These are phyloP conservation scores for Penicillium crustosum DNA, from an alignment of 2,329 filamentous ascomycete species.

Conservation along the genomic window DNA sequence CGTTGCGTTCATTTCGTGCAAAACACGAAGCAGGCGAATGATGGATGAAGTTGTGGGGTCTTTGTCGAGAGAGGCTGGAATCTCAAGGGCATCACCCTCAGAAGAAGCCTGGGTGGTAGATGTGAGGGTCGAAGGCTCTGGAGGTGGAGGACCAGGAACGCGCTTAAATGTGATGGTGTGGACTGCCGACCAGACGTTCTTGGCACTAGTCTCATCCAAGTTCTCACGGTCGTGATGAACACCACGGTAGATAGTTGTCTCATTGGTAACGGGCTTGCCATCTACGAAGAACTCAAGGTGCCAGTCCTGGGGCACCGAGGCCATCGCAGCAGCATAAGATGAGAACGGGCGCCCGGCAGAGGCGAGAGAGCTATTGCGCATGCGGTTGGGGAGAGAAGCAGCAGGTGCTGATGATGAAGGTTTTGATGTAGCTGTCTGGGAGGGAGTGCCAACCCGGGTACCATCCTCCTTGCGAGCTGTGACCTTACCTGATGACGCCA, in stretches of 20 bases:
- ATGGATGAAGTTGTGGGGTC: conserved; percentile 85
- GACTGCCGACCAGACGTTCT: conserved; percentile 84
- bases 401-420: conserved; percentile 38
- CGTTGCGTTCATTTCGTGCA: conserved; percentile 91
- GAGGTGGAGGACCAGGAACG: conserved; percentile 76
- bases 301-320: conserved; percentile 84
- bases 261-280: conserved; percentile 77
- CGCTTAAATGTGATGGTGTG: conserved; percentile 91
- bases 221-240: conserved; percentile 70
- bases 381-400: conserved; percentile 21
- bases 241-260: conserved; percentile 93
- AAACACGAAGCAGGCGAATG: conserved; percentile 78
- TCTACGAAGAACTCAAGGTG: conserved; percentile 94
- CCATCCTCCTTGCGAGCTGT: conserved; percentile 91
- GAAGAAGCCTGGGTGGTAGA: conserved; percentile 51
- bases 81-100: conserved; percentile 58
- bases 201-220: conserved; percentile 64
- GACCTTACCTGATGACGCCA: conserved; percentile 81
- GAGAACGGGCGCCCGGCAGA: conserved; percentile 61
- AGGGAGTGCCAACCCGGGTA: conserved; percentile 78
- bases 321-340: conserved; percentile 79
- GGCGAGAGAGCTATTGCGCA: conserved; percentile 50
- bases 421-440: conserved; percentile 55
- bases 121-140: conserved; percentile 65
- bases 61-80: conserved; percentile 78